Evolutionary conservation across 1,284 basidiomycete genomes (phyloP).

Genomic region (Malassezia furfur): DNA sequence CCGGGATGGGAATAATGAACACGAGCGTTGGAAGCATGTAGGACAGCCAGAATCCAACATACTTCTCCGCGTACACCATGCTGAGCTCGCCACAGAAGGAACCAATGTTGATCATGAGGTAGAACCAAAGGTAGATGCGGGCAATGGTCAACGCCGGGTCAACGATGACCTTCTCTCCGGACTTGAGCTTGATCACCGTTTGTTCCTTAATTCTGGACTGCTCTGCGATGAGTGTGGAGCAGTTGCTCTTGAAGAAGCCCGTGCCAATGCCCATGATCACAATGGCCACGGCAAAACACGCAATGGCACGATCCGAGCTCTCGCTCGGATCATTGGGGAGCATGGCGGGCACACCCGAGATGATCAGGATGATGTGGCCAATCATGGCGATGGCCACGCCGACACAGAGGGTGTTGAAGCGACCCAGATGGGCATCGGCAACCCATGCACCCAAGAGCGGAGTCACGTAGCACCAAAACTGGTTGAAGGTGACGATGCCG

Average conservation of each 20-base stretch:
- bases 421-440: slow-evolving; percentile 50
- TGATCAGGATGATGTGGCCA: slow-evolving; percentile 62
- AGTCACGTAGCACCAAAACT: slow-evolving; percentile 40
- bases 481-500: slow-evolving; percentile 43
- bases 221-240: slow-evolving; percentile 51
- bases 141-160: slow-evolving; percentile 62
- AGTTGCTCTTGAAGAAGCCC: slow-evolving; percentile 63
- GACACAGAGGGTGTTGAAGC: slow-evolving; percentile 51
- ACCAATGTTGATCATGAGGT: slow-evolving; percentile 46
- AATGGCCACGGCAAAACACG: slow-evolving; percentile 53
- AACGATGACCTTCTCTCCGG: slow-evolving; percentile 68
- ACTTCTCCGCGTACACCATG: slow-evolving; percentile 49
- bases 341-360: slow-evolving; percentile 62
- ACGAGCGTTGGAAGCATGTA: slow-evolving; percentile 51
- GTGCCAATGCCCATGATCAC: slow-evolving; percentile 53
- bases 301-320: slow-evolving; percentile 54
- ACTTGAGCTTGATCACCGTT: slow-evolving; percentile 49
- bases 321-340: slow-evolving; percentile 51
- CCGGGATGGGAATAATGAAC: slow-evolving; percentile 55
- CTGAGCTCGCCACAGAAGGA: slow-evolving; percentile 47
- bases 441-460: slow-evolving; percentile 47
- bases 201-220: slow-evolving; percentile 36
- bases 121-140: slow-evolving; percentile 44
- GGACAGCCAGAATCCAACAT: slow-evolving; percentile 49
- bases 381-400: slow-evolving; percentile 49